phyloP scores from a whole-genome alignment of 1,284 basidiomycete genomes.

The Ustilago trichophora region DNA sequence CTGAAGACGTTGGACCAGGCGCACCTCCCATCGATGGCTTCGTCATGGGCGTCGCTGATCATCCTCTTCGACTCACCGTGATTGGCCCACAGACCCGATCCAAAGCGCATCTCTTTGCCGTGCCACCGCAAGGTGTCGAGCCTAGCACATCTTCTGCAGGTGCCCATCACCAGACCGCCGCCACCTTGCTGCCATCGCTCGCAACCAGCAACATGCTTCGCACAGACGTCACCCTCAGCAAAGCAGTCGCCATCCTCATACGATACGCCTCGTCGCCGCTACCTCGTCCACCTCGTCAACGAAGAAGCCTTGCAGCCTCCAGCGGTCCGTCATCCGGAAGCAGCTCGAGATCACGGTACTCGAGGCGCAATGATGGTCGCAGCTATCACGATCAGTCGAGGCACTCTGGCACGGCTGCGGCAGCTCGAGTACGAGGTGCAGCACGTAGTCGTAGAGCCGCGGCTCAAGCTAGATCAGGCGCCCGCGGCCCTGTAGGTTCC shows the following conservation, averaged over 20 bases:
- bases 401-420: neutral
- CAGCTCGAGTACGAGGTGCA: slow-evolving; percentile 2
- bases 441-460: slow-evolving; percentile 3
- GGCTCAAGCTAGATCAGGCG: too few relatives aligned
- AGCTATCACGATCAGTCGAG: neutral
- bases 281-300: slow-evolving; percentile 22
- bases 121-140: slow-evolving; percentile 31
- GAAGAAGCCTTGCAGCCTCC: slow-evolving; percentile 6
- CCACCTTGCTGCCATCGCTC: slow-evolving; percentile 37
- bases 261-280: slow-evolving; percentile 35
- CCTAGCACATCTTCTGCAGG: neutral
- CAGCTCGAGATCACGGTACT: slow-evolving; percentile 6
- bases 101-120: slow-evolving; percentile 47
- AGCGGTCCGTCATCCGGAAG: slow-evolving; percentile 9
- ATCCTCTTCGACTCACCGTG: slow-evolving; percentile 52
- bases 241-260: slow-evolving; percentile 50
- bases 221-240: slow-evolving; percentile 57
- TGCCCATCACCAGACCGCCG: slow-evolving; percentile 6
- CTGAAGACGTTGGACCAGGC: slow-evolving; percentile 41
- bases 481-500: too few relatives aligned
- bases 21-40: slow-evolving; percentile 56
- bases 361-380: neutral
- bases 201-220: slow-evolving; percentile 46
- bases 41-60: slow-evolving; percentile 52
- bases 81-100: slow-evolving; percentile 49